Evolutionary conservation across 2,329 filamentous ascomycete genomes (phyloP).

Genomic region (Cryphonectria japonica): DNA sequence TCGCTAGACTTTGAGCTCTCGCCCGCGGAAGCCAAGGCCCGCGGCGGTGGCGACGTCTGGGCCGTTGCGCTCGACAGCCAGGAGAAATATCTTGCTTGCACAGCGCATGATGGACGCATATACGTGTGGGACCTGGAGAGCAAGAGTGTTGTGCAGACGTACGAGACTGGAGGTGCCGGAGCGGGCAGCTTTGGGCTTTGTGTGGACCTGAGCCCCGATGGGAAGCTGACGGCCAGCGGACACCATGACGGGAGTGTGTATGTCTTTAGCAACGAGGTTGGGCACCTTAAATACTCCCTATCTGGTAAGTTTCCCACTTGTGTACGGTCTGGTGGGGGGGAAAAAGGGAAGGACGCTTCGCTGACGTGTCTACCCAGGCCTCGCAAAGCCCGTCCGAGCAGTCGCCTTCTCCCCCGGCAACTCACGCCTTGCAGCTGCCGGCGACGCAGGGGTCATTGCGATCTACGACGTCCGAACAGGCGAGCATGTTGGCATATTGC

Average conservation of each 20-base stretch:
- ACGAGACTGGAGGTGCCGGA: slow-evolving; percentile 67
- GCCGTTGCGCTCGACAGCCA: slow-evolving; percentile 83
- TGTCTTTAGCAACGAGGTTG: slow-evolving; percentile 91
- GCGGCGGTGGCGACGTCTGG: slow-evolving; percentile 71
- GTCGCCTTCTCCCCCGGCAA: slow-evolving; percentile 87
- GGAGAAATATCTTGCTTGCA: slow-evolving; percentile 82
- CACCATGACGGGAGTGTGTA: slow-evolving; percentile 93
- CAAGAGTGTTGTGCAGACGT: slow-evolving; percentile 63
- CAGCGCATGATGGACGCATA: slow-evolving; percentile 84
- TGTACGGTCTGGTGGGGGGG: neutral
- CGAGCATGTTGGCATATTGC: slow-evolving; percentile 85
- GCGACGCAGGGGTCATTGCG: slow-evolving; percentile 85
- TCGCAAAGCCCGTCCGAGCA: slow-evolving; percentile 83
- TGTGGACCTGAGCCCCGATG: slow-evolving; percentile 80
- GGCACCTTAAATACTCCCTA: slow-evolving; percentile 82
- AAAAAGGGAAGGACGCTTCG: neutral
- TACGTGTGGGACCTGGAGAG: slow-evolving; percentile 80
- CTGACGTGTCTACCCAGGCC: slow-evolving; percentile 53
- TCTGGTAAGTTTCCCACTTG: slow-evolving; percentile 60
- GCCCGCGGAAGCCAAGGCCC: slow-evolving; percentile 34
- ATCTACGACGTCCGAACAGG: slow-evolving; percentile 92
- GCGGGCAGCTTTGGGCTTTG: slow-evolving; percentile 84
- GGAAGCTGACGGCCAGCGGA: slow-evolving; percentile 84
- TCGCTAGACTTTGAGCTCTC: slow-evolving; percentile 50
- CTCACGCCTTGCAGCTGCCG: slow-evolving; percentile 84